Conservation (phyloP, 169 alveolate species). For the Cryptosporidium viatorum region DNA sequence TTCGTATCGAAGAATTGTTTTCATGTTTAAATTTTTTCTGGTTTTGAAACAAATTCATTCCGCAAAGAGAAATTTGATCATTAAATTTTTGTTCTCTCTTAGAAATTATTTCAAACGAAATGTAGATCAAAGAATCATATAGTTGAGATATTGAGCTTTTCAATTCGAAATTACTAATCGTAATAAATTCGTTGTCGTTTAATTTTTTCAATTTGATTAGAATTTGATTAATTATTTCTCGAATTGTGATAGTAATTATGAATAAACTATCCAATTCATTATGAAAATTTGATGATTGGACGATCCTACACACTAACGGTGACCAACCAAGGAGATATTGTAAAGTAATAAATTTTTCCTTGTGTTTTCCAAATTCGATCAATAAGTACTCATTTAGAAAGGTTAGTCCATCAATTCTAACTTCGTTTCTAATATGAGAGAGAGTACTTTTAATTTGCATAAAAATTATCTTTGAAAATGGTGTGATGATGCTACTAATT, state of each 20-base stretch:
- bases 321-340: constrained; percentile 55
- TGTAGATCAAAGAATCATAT: not conserved
- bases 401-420: constrained; percentile 53
- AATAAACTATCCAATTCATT: constrained; percentile 8
- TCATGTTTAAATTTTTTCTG: not conserved
- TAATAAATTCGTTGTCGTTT: not conserved
- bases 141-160: not conserved
- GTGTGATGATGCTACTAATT: not conserved
- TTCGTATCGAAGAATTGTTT: not conserved
- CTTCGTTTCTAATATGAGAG: constrained; percentile 49
- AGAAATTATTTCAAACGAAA: constrained; percentile 28
- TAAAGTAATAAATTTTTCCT: constrained; percentile 29
- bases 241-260: not conserved
- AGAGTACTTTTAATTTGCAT: constrained; percentile 53
- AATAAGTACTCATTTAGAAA: constrained; percentile 49
- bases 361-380: constrained; percentile 35
- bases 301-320: constrained; percentile 52
- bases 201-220: not conserved
- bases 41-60: not conserved
- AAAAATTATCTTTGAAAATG: constrained; percentile 34
- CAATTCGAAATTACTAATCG: not conserved
- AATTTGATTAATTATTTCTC: constrained; percentile 29
- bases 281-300: not conserved
- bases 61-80: constrained; percentile 11
- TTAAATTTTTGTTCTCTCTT: constrained; percentile 46